phyloP scores from a whole-genome alignment of 306 rosid species.

The Lathyrus oleraceus region DNA sequence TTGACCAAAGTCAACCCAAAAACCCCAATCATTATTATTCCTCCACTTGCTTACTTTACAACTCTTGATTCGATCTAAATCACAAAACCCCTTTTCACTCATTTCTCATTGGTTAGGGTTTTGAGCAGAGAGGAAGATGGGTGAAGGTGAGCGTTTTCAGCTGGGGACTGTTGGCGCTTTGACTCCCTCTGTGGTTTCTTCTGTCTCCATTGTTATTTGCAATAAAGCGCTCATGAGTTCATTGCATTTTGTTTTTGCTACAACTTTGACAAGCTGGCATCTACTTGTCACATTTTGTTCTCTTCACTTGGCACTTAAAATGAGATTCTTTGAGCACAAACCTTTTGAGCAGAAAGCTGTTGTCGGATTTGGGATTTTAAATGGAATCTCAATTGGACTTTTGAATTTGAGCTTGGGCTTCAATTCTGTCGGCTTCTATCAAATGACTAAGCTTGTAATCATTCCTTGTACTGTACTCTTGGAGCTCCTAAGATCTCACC shows the following conservation, averaged over 20 bases:
- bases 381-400: slow-evolving; percentile 98
- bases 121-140: slow-evolving; percentile 56
- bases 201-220: slow-evolving; percentile 87
- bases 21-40: too few relatives aligned
- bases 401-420: slow-evolving; percentile 95
- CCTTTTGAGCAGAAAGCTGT: slow-evolving; percentile 81
- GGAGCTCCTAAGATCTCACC: slow-evolving; percentile 96
- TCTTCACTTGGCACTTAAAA: slow-evolving; percentile 77
- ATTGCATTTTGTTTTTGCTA: slow-evolving; percentile 80
- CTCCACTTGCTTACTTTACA: too few relatives aligned
- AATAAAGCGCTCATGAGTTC: slow-evolving; percentile 83
- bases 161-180: slow-evolving; percentile 92
- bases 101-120: slow-evolving; percentile 12
- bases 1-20: too few relatives aligned
- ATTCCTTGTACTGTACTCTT: slow-evolving; percentile 94
- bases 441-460: slow-evolving; percentile 99
- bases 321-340: slow-evolving; percentile 94
- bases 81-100: too few relatives aligned
- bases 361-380: slow-evolving; percentile 89
- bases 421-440: slow-evolving; percentile 98
- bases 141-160: slow-evolving; percentile 77
- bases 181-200: slow-evolving; percentile 84
- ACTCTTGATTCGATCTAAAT: too few relatives aligned
- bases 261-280: slow-evolving; percentile 99
- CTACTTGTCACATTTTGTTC: slow-evolving; percentile 97